Percentiles rank a stretch among this genome's conserved stretches.
Conservation (phyloP, 805 yeast genomes). For the Saturnispora besseyi region DNA sequence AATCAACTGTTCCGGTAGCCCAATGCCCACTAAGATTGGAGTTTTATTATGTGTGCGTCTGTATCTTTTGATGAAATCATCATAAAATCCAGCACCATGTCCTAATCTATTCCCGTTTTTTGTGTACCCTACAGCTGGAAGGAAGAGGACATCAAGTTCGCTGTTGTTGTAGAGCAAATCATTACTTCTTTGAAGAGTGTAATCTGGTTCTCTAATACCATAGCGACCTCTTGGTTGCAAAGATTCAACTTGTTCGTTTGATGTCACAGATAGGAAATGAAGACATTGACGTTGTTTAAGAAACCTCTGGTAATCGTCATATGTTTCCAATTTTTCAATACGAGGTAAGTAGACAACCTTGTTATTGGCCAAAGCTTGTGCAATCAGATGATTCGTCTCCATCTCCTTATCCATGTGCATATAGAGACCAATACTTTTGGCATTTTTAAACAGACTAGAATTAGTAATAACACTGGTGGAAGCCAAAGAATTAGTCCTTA, state of each 20-base stretch:
- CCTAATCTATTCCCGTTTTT: conserved; percentile 50
- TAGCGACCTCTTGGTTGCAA: conserved; percentile 64
- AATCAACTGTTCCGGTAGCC: conserved; percentile 55
- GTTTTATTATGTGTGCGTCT: conserved; percentile 22
- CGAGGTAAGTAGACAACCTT: conserved; percentile 54
- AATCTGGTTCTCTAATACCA: conserved; percentile 56
- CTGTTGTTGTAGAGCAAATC: conserved; percentile 16
- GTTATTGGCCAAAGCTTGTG: conserved; percentile 36
- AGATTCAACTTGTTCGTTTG: conserved; percentile 32
- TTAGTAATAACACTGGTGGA: conserved; percentile 3
- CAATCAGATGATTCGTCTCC: conserved; percentile 47
- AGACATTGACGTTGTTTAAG: conserved; percentile 36
- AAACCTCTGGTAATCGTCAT: conserved; percentile 20
- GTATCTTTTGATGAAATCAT: conserved; percentile 56
- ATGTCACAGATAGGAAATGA: conserved; percentile 44
- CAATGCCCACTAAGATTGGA: conserved; percentile 53
- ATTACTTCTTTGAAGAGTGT: conserved; percentile 10
- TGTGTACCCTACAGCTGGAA: conserved; percentile 85
- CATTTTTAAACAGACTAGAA: conserved; percentile 30
- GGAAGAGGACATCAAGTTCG: conserved; percentile 55
- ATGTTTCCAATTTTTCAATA: conserved; percentile 24
- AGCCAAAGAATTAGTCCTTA: neutral
- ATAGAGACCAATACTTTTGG: conserved; percentile 52
- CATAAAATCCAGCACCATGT: conserved; percentile 92
- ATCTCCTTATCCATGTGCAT: conserved; percentile 72